A percentile compares a stretch with the other conserved stretches of the same genome.
Evolutionary conservation across 78 protist species (phyloP).

Genomic region (Dictyostelium intermedium): DNA sequence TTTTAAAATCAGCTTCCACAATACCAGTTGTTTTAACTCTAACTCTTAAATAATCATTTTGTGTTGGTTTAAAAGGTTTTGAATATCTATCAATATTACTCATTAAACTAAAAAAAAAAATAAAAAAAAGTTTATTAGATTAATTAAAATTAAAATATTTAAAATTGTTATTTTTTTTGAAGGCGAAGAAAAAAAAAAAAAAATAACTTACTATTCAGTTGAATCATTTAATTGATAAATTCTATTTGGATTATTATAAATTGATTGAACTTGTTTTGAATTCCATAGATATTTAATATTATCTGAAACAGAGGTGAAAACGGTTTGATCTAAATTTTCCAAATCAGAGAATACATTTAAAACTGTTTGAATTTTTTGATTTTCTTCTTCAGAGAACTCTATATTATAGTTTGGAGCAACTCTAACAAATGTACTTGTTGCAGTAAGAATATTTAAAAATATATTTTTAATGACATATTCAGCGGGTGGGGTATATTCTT

Average conservation of each 20-base stretch:
- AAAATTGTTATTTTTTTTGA: background rate
- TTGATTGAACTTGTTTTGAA: constrained; percentile 26
- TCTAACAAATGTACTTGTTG: constrained; percentile 34
- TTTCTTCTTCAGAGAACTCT: constrained; percentile 11
- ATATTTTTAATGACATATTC: constrained; percentile 41
- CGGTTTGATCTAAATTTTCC: background rate
- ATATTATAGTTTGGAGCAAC: background rate
- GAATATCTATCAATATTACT: constrained; percentile 52
- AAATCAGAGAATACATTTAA: background rate
- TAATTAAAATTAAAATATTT: background rate
- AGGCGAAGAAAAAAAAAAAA: background rate
- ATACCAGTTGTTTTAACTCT: constrained; percentile 88
- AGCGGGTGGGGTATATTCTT: constrained; percentile 65
- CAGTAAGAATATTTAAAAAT: constrained; percentile 68
- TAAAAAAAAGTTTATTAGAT: background rate
- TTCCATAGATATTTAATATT: constrained; percentile 50
- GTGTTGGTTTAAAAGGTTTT: constrained; percentile 79
- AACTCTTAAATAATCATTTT: constrained; percentile 79
- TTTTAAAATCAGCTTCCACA: constrained; percentile 73
- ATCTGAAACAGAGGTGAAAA: background rate
- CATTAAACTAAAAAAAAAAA: constrained; percentile 53
- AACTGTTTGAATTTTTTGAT: background rate
- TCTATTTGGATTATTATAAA: constrained; percentile 50
- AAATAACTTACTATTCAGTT: constrained; percentile 52
- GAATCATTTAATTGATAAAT: constrained; percentile 70